These are phyloP conservation scores for Penicillium janthinellum DNA, from an alignment of 2,329 filamentous ascomycete species.

Conservation along the genomic window DNA sequence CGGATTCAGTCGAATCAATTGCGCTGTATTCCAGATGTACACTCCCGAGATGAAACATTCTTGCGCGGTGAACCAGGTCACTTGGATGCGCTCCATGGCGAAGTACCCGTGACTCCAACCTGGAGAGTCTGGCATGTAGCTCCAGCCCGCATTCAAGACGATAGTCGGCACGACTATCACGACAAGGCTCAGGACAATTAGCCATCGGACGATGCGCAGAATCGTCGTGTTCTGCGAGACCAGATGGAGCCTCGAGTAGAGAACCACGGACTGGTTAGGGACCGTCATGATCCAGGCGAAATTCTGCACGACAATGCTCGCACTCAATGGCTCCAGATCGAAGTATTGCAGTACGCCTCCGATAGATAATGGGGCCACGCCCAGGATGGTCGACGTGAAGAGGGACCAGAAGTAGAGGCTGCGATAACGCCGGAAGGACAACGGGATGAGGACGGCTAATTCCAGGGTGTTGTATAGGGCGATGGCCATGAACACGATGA, in stretches of 20 bases:
- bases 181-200: neutral
- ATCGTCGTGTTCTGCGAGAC: neutral
- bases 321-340: neutral
- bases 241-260: neutral
- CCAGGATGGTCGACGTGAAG: constrained; percentile 1
- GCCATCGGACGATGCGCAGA: neutral
- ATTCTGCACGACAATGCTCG: neutral
- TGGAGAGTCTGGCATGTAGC: neutral
- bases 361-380: neutral
- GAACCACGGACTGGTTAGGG: neutral
- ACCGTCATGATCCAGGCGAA: neutral
- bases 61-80: neutral
- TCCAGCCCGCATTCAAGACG: neutral
- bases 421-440: constrained; percentile 6
- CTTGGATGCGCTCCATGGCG: neutral
- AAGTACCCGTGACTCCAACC: neutral
- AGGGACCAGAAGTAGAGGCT: constrained; percentile 11
- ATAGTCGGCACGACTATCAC: neutral
- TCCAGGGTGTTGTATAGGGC: constrained; percentile 8
- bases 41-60: neutral
- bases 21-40: neutral
- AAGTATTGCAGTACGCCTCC: neutral
- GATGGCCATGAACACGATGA: constrained; percentile 11
- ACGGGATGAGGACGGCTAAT: constrained; percentile 5
- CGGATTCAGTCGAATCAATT: neutral